A percentile compares a stretch with the other conserved stretches of the same genome.
Evolutionary conservation across 306 rosid genomes (phyloP).

Genomic region (Castanea crenata): DNA sequence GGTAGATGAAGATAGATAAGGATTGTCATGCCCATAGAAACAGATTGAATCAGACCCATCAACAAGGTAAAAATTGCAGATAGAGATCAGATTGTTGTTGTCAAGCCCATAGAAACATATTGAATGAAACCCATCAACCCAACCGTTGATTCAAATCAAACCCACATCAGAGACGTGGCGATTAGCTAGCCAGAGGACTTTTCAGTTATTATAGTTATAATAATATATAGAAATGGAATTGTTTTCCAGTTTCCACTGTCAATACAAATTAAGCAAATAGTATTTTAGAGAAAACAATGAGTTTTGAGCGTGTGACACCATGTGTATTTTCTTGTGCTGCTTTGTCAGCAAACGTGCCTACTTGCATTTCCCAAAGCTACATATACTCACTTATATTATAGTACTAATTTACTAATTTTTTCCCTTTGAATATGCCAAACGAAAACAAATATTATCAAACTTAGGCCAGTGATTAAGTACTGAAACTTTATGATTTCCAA

Average conservation of each 20-base stretch:
- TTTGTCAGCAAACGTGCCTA: slow-evolving; percentile 22
- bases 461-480: background rate
- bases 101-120: no score
- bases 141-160: background rate
- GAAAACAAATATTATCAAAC: background rate
- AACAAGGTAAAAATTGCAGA: no score
- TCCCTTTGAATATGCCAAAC: background rate
- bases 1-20: no score
- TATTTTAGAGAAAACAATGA: background rate
- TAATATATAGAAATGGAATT: no score
- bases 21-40: no score
- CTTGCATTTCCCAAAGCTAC: slow-evolving; percentile 16
- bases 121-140: background rate
- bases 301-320: slow-evolving; percentile 11
- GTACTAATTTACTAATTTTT: background rate
- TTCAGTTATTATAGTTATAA: no score
- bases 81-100: no score
- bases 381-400: background rate
- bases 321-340: slow-evolving; percentile 19
- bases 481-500: slow-evolving; percentile 19
- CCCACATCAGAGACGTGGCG: background rate
- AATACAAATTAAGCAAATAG: background rate
- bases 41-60: no score
- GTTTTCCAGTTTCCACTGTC: background rate
- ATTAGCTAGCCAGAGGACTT: no score